Evolutionary conservation across 371 early-diverging fungal genomes (phyloP).

Genomic region (Thermomucor indicae-seudaticae): DNA sequence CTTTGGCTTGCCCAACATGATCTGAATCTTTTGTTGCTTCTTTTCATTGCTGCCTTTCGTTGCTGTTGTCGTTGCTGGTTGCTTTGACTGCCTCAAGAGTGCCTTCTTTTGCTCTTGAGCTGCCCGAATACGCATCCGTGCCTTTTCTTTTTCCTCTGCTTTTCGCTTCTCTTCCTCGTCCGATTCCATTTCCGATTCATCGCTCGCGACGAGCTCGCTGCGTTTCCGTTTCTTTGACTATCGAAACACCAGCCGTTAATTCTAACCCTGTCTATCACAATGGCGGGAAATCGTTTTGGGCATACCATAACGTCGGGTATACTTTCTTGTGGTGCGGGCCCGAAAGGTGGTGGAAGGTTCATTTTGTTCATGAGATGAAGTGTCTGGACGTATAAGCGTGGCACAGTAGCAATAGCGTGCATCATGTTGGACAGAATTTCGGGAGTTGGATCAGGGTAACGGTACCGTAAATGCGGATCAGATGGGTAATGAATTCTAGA

Average conservation of each 20-base stretch:
- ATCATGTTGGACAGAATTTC: constrained; percentile 46
- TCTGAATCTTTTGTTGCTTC: no score
- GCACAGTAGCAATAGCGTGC: constrained; percentile 48
- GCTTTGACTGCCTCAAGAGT: not conserved
- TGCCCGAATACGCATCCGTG: constrained; percentile 17
- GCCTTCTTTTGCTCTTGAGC: constrained; percentile 6
- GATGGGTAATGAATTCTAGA: constrained; percentile 40
- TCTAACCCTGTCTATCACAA: not conserved
- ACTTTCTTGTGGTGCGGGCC: constrained; percentile 21
- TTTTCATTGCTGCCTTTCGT: no score
- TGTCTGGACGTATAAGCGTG: constrained; percentile 60
- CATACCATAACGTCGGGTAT: constrained; percentile 23
- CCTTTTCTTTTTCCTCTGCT: constrained; percentile 11
- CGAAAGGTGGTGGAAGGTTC: constrained; percentile 67
- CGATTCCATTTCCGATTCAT: constrained; percentile 58
- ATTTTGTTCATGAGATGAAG: constrained; percentile 73
- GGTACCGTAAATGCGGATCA: constrained; percentile 45
- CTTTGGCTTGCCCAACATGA: no score
- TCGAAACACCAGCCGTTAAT: not conserved
- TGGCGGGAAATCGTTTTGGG: not conserved
- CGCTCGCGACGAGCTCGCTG: constrained; percentile 44
- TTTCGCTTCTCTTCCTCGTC: constrained; percentile 29
- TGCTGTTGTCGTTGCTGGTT: no score
- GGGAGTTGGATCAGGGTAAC: constrained; percentile 53
- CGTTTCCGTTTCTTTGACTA: constrained; percentile 24